Evolutionary conservation across 352 stramenopile species (phyloP).

Genomic region (Saprolegnia diclina): DNA sequence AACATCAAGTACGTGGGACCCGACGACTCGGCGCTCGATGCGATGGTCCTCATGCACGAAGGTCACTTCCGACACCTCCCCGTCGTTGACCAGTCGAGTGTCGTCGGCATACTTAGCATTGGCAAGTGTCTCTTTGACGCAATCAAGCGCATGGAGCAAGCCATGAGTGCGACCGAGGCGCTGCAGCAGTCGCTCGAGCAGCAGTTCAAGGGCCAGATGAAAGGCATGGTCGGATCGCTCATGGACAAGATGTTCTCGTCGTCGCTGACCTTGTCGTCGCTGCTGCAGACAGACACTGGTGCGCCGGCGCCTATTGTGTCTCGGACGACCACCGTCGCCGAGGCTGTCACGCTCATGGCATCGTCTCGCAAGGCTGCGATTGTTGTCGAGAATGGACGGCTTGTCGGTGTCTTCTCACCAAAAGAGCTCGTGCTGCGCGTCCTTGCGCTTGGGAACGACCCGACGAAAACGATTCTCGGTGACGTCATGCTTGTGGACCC

Average conservation of each 20-base stretch:
- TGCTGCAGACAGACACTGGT: constrained; percentile 69
- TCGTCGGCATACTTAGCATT: constrained; percentile 97
- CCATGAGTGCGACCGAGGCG: constrained; percentile 74
- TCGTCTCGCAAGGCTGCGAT: constrained; percentile 87
- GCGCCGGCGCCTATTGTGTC: background rate
- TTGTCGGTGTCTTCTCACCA: constrained; percentile 95
- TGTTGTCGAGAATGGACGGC: constrained; percentile 78
- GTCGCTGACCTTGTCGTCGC: constrained; percentile 69
- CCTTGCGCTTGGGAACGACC: constrained; percentile 88
- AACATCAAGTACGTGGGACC: constrained; percentile 94
- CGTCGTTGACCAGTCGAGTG: constrained; percentile 80
- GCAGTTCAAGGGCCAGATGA: constrained; percentile 31
- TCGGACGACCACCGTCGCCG: constrained; percentile 63
- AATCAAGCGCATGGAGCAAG: constrained; percentile 93
- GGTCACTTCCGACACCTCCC: constrained; percentile 96
- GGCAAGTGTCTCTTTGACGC: constrained; percentile 98
- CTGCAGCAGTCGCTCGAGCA: constrained; percentile 78
- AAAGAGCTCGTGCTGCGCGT: constrained; percentile 96
- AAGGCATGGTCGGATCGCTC: constrained; percentile 61
- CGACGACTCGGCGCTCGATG: constrained; percentile 93
- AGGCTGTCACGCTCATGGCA: constrained; percentile 73
- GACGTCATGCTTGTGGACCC: constrained; percentile 88
- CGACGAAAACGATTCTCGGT: constrained; percentile 83
- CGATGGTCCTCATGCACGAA: constrained; percentile 96
- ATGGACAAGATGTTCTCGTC: constrained; percentile 61